Percentiles rank a stretch among this genome's conserved stretches.
Evolutionary conservation across 176 grass and related monocot species (phyloP).

Genomic region (Bolboschoenus planiculmis): DNA sequence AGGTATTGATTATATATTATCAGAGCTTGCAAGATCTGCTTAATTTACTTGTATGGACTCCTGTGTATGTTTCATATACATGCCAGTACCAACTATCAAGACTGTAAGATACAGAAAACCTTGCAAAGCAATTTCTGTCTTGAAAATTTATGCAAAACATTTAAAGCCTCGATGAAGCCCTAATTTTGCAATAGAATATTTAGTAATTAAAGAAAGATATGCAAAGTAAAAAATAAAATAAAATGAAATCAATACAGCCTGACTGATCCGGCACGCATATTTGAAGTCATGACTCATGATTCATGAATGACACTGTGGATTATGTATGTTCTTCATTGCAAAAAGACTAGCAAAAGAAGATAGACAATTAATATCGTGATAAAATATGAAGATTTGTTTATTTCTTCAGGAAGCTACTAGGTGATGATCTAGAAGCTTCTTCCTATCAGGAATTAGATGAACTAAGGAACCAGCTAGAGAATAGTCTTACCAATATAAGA

Average conservation of each 20-base stretch:
- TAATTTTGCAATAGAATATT: background rate
- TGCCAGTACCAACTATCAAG: background rate
- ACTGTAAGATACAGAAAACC: background rate
- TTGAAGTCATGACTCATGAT: background rate
- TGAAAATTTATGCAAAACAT: background rate
- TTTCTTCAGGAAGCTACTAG: constrained; percentile 52
- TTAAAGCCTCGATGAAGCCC: background rate
- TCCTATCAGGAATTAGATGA: constrained; percentile 54
- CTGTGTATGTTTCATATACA: background rate
- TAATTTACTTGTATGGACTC: background rate
- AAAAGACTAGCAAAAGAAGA: background rate
- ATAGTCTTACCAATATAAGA: constrained; percentile 49
- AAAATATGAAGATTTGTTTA: background rate
- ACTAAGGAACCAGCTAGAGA: constrained; percentile 53
- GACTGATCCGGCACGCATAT: background rate
- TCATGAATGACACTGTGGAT: background rate
- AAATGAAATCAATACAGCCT: background rate
- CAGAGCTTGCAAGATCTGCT: background rate
- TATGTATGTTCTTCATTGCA: background rate
- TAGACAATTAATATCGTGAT: background rate
- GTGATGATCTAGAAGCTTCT: constrained; percentile 49
- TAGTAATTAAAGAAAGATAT: background rate
- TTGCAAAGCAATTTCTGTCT: background rate
- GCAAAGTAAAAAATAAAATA: background rate
- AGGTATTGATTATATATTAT: constrained; percentile 32